Percentiles rank a stretch among this genome's conserved stretches.
Evolutionary conservation across 331 rosid genomes (phyloP).

Genomic region (Dryas integrifolia): DNA sequence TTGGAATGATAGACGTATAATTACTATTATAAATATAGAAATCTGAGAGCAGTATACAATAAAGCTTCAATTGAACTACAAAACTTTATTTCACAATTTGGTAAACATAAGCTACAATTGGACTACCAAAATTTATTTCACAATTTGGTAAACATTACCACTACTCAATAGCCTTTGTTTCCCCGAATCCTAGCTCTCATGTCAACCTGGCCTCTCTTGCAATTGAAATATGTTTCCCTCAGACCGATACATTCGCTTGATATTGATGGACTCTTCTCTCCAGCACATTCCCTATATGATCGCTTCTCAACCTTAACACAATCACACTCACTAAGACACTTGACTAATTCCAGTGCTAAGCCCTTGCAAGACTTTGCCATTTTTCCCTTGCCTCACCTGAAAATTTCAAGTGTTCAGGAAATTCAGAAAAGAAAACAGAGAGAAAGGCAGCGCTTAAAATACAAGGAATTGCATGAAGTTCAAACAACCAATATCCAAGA

Average conservation of each 20-base stretch:
- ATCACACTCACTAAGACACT: constrained; percentile 89
- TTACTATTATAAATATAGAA: background rate
- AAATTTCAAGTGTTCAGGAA: background rate
- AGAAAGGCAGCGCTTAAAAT: background rate
- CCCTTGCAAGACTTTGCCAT: constrained; percentile 98
- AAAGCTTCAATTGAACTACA: constrained; percentile 4
- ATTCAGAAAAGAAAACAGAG: background rate
- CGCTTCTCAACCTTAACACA: constrained; percentile 86
- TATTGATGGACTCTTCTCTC: constrained; percentile 84
- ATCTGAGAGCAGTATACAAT: background rate
- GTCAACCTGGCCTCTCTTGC: constrained; percentile 98
- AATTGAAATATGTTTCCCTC: constrained; percentile 93
- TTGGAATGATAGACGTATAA: background rate
- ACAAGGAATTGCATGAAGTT: background rate
- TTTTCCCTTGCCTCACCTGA: constrained; percentile 20
- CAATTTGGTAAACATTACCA: constrained; percentile 19
- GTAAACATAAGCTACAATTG: background rate
- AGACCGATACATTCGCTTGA: constrained; percentile 83
- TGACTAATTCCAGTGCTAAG: constrained; percentile 73
- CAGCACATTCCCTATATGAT: constrained; percentile 64
- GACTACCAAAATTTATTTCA: constrained; percentile 1
- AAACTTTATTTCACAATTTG: background rate
- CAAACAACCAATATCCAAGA: background rate
- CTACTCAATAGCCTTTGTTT: constrained; percentile 70
- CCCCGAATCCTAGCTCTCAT: constrained; percentile 93